Evolutionary conservation across 805 yeast genomes (phyloP).

Genomic region (Saturnispora serradocipensis): DNA sequence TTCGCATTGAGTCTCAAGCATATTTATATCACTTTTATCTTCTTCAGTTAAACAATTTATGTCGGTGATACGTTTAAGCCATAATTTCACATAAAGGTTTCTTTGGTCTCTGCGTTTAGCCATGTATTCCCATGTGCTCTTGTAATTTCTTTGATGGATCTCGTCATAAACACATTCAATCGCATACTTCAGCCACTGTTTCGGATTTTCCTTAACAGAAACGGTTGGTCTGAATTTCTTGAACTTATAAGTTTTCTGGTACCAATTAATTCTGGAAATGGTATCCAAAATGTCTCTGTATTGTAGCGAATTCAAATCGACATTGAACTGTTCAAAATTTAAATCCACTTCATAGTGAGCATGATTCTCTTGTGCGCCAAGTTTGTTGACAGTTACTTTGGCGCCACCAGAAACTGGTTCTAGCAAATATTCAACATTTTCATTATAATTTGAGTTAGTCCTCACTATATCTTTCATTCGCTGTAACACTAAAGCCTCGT

Average conservation of each 20-base stretch:
- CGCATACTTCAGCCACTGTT: constrained; percentile 75
- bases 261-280: constrained; percentile 73
- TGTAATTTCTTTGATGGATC: constrained; percentile 68
- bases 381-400: constrained; percentile 68
- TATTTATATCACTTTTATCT: constrained; percentile 33
- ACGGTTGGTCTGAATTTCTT: constrained; percentile 57
- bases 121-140: constrained; percentile 86
- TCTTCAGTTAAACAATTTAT: constrained; percentile 24
- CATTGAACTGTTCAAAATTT: constrained; percentile 81
- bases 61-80: constrained; percentile 46
- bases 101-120: constrained; percentile 65
- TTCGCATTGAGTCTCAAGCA: constrained; percentile 49
- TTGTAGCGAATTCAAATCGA: constrained; percentile 76
- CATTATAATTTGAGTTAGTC: constrained; percentile 10
- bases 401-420: constrained; percentile 89
- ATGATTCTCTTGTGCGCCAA: constrained; percentile 54
- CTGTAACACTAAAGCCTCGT: constrained; percentile 39
- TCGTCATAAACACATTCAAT: constrained; percentile 69
- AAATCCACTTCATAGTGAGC: constrained; percentile 72
- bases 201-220: constrained; percentile 53
- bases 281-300: constrained; percentile 76
- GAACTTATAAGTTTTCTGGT: constrained; percentile 64
- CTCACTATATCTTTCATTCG: constrained; percentile 39
- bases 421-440: constrained; percentile 47
- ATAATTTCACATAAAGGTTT: constrained; percentile 52